These are phyloP conservation scores for Penicillium samsonianum DNA, from an alignment of 495 filamentous ascomycete species.

Conservation along the genomic window DNA sequence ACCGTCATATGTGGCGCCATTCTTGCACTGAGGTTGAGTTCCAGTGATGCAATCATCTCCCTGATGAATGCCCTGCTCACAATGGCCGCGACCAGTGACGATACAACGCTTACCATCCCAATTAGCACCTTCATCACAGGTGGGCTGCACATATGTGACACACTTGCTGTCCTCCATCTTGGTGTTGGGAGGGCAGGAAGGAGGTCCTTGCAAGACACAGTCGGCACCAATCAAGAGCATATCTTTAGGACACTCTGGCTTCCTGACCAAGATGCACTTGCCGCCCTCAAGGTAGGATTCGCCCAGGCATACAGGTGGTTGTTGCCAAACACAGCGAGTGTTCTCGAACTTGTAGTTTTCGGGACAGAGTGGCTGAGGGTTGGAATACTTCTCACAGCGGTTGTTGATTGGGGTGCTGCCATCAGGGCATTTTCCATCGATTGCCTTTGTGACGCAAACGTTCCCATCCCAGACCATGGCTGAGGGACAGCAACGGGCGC, in stretches of 20 bases:
- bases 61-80: constrained; percentile 8
- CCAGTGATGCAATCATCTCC: constrained; percentile 9
- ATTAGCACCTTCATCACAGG: constrained; percentile 4
- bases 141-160: constrained; percentile 1
- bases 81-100: neutral
- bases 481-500: constrained; percentile 8
- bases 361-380: constrained; percentile 12
- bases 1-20: constrained; percentile 11
- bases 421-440: constrained; percentile 9
- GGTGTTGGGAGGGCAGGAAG: constrained; percentile 4
- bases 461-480: constrained; percentile 9
- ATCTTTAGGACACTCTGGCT: constrained; percentile 4
- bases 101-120: constrained; percentile 14
- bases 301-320: constrained; percentile 5
- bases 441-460: neutral
- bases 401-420: neutral
- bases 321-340: constrained; percentile 4
- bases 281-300: neutral
- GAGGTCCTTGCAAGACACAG: constrained; percentile 6
- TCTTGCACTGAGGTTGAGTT: neutral
- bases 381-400: constrained; percentile 11
- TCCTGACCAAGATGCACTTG: constrained; percentile 1
- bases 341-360: constrained; percentile 1
- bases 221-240: constrained; percentile 2
- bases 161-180: constrained; percentile 7